Evolutionary conservation across 495 filamentous ascomycete genomes (phyloP).

Genomic region (Aspergillus sparsus): DNA sequence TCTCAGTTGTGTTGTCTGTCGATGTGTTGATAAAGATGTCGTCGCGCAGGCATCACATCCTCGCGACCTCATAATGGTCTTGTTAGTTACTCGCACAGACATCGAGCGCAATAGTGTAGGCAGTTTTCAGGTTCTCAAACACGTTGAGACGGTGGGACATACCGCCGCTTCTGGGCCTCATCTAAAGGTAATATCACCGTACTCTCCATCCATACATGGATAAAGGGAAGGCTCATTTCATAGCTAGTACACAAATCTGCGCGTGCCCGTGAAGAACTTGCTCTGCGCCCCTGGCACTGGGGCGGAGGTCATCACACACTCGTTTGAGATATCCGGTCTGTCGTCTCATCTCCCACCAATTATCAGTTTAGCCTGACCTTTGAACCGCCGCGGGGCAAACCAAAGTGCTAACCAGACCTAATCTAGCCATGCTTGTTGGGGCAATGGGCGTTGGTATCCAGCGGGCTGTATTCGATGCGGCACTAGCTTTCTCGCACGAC

Average conservation of each 20-base stretch:
- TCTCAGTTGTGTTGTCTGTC: constrained; percentile 20
- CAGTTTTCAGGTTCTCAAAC: constrained; percentile 13
- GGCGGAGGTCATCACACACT: constrained; percentile 9
- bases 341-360: not conserved
- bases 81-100: constrained; percentile 15
- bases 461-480: constrained; percentile 16
- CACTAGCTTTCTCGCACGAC: constrained; percentile 14
- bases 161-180: constrained; percentile 20
- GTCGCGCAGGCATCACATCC: constrained; percentile 6
- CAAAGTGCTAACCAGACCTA: not conserved
- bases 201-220: not conserved
- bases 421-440: constrained; percentile 19
- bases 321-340: constrained; percentile 19
- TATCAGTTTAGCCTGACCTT: not conserved
- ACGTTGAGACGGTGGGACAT: constrained; percentile 20
- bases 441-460: constrained; percentile 21
- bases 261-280: constrained; percentile 16
- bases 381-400: not conserved
- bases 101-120: constrained; percentile 4
- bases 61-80: constrained; percentile 16
- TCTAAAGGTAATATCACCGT: not conserved
- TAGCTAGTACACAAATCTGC: constrained; percentile 18
- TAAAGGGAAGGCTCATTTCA: not conserved
- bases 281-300: constrained; percentile 15
- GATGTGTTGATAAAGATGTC: constrained; percentile 6